Conservation (phyloP, 2,329 filamentous ascomycete genomes). For the Trichoderma citrinoviride region DNA sequence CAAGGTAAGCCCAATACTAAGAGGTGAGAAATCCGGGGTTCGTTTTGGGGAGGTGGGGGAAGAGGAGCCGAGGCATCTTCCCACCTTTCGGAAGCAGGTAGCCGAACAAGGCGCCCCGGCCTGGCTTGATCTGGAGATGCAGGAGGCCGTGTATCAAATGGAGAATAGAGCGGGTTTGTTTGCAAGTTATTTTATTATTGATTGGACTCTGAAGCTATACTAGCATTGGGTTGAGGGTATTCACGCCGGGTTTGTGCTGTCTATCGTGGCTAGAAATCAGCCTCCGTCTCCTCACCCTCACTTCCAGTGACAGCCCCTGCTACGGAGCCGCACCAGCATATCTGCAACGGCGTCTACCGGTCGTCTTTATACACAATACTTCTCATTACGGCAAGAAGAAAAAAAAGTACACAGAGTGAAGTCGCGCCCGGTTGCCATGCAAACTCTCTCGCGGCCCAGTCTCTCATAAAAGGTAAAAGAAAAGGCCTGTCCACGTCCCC, state of each 20-base stretch:
- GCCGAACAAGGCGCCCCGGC: conserved; percentile 3
- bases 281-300: no score
- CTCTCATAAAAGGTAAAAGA: background rate
- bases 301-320: no score
- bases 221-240: background rate
- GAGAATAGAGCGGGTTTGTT: no score
- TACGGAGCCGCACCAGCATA: no score
- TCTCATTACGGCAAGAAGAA: conserved; percentile 2
- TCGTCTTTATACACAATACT: background rate
- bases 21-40: background rate
- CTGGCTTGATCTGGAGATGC: background rate
- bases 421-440: conserved; percentile 19
- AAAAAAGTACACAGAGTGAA: conserved; percentile 16
- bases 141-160: no score
- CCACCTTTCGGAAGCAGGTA: background rate
- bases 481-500: background rate
- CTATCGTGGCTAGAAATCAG: no score
- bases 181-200: background rate
- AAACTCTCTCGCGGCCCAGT: conserved; percentile 2
- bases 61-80: conserved; percentile 33
- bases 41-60: background rate
- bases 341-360: background rate
- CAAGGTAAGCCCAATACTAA: background rate
- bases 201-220: no score
- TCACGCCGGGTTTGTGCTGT: no score